Percentiles rank a stretch among this genome's conserved stretches.
Evolutionary conservation across 768 basidiomycete species (phyloP).

Genomic region (Boletus pseudo-olivaceus): DNA sequence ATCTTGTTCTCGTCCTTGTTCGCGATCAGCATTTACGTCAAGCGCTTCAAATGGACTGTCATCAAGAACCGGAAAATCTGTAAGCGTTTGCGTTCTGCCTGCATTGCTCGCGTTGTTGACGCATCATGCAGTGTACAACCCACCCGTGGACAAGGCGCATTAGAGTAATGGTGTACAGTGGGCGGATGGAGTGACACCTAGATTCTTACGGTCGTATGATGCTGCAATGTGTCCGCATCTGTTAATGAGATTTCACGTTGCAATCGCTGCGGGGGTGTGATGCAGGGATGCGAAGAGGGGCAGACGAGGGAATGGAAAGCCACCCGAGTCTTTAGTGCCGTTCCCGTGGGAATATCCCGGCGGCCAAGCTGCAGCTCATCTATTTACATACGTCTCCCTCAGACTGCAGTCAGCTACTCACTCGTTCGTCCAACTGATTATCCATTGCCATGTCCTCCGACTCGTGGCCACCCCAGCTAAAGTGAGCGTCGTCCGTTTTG

Average conservation of each 20-base stretch:
- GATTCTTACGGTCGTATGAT: constrained; percentile 27
- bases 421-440: constrained; percentile 1
- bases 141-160: constrained; percentile 34
- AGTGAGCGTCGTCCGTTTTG: constrained; percentile 41
- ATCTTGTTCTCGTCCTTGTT: constrained; percentile 88
- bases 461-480: constrained; percentile 77
- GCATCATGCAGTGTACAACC: constrained; percentile 35
- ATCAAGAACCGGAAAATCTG: constrained; percentile 94
- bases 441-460: constrained; percentile 59
- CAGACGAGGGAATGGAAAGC: background rate
- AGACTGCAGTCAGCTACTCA: background rate
- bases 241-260: constrained; percentile 21
- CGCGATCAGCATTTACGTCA: constrained; percentile 80
- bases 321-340: background rate
- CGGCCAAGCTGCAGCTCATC: background rate
- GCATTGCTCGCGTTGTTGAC: constrained; percentile 3
- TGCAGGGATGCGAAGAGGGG: background rate
- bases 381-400: constrained; percentile 9
- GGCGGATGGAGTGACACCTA: constrained; percentile 10
- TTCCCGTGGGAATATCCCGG: constrained; percentile 21
- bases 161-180: constrained; percentile 21
- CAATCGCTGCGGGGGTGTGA: background rate
- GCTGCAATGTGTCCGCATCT: constrained; percentile 14
- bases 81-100: constrained; percentile 38
- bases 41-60: constrained; percentile 91